Evolutionary conservation across 2,329 filamentous ascomycete genomes (phyloP).

Genomic region (Lecanicillium sp.): DNA sequence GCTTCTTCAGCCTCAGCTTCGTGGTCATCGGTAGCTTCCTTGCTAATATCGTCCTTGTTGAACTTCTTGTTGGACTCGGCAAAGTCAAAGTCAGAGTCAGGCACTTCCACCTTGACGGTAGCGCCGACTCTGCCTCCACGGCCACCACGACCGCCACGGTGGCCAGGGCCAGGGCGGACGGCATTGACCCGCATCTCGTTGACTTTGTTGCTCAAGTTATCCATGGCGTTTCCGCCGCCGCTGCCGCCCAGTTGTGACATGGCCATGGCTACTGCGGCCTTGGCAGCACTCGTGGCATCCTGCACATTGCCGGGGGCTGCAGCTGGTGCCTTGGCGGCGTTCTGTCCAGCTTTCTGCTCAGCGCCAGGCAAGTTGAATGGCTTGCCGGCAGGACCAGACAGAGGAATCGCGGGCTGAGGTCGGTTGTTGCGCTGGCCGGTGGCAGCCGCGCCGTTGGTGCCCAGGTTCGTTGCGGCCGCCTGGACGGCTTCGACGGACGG

Average conservation of each 20-base stretch:
- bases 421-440: slow-evolving; percentile 31
- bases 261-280: slow-evolving; percentile 70
- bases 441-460: slow-evolving; percentile 25
- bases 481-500: slow-evolving; percentile 40
- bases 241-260: slow-evolving; percentile 59
- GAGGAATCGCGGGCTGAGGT: slow-evolving; percentile 58
- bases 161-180: slow-evolving; percentile 35
- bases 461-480: slow-evolving; percentile 31
- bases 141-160: slow-evolving; percentile 42
- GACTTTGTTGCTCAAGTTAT: slow-evolving; percentile 67
- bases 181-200: slow-evolving; percentile 68
- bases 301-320: slow-evolving; percentile 37
- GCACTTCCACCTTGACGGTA: slow-evolving; percentile 71
- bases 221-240: slow-evolving; percentile 43
- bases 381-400: slow-evolving; percentile 39
- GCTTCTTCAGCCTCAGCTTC: slow-evolving; percentile 27
- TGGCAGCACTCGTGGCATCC: slow-evolving; percentile 67
- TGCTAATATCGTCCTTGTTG: slow-evolving; percentile 54
- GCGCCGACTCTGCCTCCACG: slow-evolving; percentile 37
- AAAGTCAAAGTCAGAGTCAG: slow-evolving; percentile 88
- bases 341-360: slow-evolving; percentile 17
- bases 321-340: slow-evolving; percentile 28
- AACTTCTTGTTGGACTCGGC: slow-evolving; percentile 46
- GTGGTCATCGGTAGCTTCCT: slow-evolving; percentile 62
- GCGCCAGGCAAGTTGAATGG: slow-evolving; percentile 26